These are phyloP conservation scores for Colletotrichum sidae DNA, from an alignment of 2,329 filamentous ascomycete genomes.

Conservation along the genomic window DNA sequence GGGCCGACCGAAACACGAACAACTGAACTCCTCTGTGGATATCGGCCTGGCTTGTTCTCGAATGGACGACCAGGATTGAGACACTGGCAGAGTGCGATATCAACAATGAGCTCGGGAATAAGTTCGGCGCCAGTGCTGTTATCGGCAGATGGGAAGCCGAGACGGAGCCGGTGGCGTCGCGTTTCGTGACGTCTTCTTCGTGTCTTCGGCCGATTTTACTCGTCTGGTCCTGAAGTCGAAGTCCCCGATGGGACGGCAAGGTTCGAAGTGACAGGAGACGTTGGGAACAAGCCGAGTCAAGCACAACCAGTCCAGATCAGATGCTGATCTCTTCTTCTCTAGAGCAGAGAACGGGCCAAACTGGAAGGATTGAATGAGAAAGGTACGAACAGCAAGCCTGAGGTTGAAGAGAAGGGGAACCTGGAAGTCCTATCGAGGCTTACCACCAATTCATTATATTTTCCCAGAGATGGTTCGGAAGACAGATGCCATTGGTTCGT, in stretches of 20 bases:
- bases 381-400: slow-evolving; percentile 6
- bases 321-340: background rate
- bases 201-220: background rate
- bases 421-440: slow-evolving; percentile 22
- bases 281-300: slow-evolving; percentile 7
- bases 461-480: slow-evolving; percentile 6
- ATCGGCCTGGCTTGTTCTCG: slow-evolving; percentile 1
- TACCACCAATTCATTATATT: slow-evolving; percentile 17
- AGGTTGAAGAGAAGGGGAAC: slow-evolving; percentile 19
- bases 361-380: background rate
- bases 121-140: background rate
- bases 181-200: slow-evolving; percentile 27
- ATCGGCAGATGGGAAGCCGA: slow-evolving; percentile 24
- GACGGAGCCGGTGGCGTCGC: slow-evolving; percentile 29
- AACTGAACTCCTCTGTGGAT: too few relatives aligned
- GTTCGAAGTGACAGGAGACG: background rate
- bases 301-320: slow-evolving; percentile 8
- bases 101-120: background rate
- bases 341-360: background rate
- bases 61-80: background rate
- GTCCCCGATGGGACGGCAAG: slow-evolving; percentile 5
- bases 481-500: slow-evolving; percentile 24
- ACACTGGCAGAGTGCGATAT: background rate
- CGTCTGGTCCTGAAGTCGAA: background rate
- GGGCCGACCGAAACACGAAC: slow-evolving; percentile 13